phyloP scores from a whole-genome alignment of 305 asterid genomes.

The Fraxinus ornus region DNA sequence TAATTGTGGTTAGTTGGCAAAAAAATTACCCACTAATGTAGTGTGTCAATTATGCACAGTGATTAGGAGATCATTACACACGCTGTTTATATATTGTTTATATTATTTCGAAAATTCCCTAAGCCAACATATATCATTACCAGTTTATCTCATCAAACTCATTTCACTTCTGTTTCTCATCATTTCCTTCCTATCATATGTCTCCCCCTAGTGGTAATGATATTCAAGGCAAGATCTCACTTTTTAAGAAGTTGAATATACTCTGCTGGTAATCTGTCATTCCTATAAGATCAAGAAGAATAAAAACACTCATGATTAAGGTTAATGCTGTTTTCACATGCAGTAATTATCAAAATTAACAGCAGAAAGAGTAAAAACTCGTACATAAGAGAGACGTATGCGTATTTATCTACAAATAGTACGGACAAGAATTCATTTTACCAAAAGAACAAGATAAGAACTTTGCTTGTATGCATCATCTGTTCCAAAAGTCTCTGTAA shows the following conservation, averaged over 20 bases:
- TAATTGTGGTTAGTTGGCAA: neutral
- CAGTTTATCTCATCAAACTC: neutral
- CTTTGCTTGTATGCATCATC: slow-evolving; percentile 33
- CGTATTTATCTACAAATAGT: slow-evolving; percentile 1
- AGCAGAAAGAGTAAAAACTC: neutral
- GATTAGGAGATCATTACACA: neutral
- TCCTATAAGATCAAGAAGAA: neutral
- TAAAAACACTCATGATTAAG: slow-evolving; percentile 14
- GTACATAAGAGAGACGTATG: neutral
- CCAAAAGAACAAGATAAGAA: slow-evolving; percentile 10
- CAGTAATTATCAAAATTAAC: slow-evolving; percentile 12
- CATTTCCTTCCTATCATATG: neutral
- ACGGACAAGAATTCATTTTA: slow-evolving; percentile 10
- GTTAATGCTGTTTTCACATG: slow-evolving; percentile 9
- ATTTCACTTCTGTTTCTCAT: neutral
- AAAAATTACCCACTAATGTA: neutral
- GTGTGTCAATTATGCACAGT: neutral
- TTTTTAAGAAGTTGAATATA: neutral
- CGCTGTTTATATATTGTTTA: neutral
- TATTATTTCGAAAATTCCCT: neutral
- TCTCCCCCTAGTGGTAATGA: neutral
- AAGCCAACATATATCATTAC: neutral
- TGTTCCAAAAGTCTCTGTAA: slow-evolving; percentile 33
- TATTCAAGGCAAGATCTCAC: neutral
- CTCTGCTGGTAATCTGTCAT: neutral